Conservation (phyloP, 2,329 filamentous ascomycete genomes). For the Verticillium isaacii region DNA sequence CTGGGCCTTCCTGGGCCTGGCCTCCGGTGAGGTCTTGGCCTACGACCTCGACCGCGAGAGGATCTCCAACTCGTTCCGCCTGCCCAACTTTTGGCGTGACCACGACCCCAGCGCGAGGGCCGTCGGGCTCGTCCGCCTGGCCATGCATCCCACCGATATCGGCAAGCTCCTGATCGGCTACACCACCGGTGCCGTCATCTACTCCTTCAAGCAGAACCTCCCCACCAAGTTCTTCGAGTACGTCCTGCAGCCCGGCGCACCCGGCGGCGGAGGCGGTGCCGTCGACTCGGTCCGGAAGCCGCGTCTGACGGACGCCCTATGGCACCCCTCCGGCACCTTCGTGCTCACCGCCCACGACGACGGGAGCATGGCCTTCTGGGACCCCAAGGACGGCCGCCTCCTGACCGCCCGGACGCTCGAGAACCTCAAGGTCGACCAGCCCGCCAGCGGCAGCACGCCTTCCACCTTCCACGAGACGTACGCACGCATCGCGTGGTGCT, state of each 20-base stretch:
- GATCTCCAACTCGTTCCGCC: slow-evolving; percentile 64
- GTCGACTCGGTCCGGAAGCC: slow-evolving; percentile 63
- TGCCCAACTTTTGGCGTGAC: slow-evolving; percentile 83
- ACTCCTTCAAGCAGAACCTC: slow-evolving; percentile 89
- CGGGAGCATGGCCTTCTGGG: slow-evolving; percentile 90
- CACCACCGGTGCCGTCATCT: slow-evolving; percentile 78
- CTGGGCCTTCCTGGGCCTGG: slow-evolving; percentile 82
- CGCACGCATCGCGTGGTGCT: slow-evolving; percentile 83
- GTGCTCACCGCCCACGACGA: slow-evolving; percentile 85
- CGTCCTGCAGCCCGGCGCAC: slow-evolving; percentile 72
- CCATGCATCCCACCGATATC: slow-evolving; percentile 87
- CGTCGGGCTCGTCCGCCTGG: slow-evolving; percentile 67
- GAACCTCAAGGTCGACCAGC: slow-evolving; percentile 68
- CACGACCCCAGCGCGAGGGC: slow-evolving; percentile 61
- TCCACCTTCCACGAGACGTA: slow-evolving; percentile 68
- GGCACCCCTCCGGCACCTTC: slow-evolving; percentile 94
- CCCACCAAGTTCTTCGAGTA: slow-evolving; percentile 79
- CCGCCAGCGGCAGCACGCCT: slow-evolving; percentile 44
- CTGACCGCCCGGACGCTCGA: slow-evolving; percentile 79
- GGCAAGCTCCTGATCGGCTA: slow-evolving; percentile 92
- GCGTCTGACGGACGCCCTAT: slow-evolving; percentile 74
- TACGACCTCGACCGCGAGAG: slow-evolving; percentile 85
- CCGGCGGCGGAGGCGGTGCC: slow-evolving; percentile 69
- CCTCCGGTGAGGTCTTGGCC: slow-evolving; percentile 81
- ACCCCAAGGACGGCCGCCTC: slow-evolving; percentile 79